A percentile compares a stretch with the other conserved stretches of the same genome.
These are phyloP conservation scores for Ceratocystis papillata DNA, from an alignment of 2,329 filamentous ascomycete genomes.

Conservation along the genomic window DNA sequence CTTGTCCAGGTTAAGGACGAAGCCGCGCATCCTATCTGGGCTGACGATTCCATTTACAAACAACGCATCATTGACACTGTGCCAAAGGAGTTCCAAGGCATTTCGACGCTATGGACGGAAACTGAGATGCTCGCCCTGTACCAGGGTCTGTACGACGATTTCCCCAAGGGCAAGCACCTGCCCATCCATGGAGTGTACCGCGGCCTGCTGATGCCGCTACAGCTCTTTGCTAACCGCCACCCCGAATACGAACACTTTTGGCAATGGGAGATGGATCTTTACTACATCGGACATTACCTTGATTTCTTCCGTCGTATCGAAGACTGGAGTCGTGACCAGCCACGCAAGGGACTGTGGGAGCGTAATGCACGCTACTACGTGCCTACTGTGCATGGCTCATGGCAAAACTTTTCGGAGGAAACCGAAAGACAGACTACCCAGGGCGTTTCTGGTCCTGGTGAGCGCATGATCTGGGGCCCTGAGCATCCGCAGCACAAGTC, in stretches of 20 bases:
- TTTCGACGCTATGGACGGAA: slow-evolving; percentile 88
- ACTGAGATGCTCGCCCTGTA: slow-evolving; percentile 87
- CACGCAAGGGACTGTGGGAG: slow-evolving; percentile 72
- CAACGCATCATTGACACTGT: slow-evolving; percentile 56
- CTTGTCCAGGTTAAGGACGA: slow-evolving; percentile 76
- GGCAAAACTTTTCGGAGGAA: slow-evolving; percentile 55
- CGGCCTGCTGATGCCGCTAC: slow-evolving; percentile 85
- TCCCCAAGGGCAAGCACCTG: slow-evolving; percentile 52
- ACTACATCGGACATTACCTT: slow-evolving; percentile 81
- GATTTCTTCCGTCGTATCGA: slow-evolving; percentile 59
- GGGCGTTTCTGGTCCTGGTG: slow-evolving; percentile 13
- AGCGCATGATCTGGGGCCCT: slow-evolving; percentile 74
- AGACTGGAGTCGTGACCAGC: slow-evolving; percentile 60
- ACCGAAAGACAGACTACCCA: slow-evolving; percentile 32
- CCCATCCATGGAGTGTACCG: slow-evolving; percentile 88
- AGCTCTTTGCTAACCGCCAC: slow-evolving; percentile 81
- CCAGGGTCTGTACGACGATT: slow-evolving; percentile 72
- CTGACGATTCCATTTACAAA: slow-evolving; percentile 57
- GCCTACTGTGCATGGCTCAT: slow-evolving; percentile 62
- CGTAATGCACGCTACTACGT: slow-evolving; percentile 68
- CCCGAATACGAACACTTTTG: slow-evolving; percentile 85
- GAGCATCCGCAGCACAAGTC: slow-evolving; percentile 54
- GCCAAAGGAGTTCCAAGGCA: slow-evolving; percentile 74
- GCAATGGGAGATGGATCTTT: slow-evolving; percentile 93
- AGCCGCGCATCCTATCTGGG: slow-evolving; percentile 64